These are phyloP conservation scores for Pleurotus tuoliensis DNA, from an alignment of 768 basidiomycete genomes.

Conservation along the genomic window DNA sequence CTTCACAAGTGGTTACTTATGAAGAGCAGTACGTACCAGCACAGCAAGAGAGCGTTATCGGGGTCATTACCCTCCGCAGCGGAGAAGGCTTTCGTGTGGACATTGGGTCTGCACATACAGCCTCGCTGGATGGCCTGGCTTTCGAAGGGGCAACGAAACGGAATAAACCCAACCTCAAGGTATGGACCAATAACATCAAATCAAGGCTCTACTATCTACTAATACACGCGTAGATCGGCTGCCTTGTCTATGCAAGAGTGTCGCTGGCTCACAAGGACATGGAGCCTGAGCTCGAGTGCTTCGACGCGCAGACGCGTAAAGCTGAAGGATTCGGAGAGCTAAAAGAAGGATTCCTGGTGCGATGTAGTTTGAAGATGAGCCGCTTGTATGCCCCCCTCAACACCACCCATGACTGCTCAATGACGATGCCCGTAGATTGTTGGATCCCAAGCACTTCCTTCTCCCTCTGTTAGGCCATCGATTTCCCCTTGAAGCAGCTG, in stretches of 20 bases:
- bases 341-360: conserved; percentile 80
- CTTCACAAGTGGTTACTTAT: not conserved
- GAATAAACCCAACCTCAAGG: conserved; percentile 92
- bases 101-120: conserved; percentile 85
- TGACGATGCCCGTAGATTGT: conserved; percentile 43
- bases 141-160: conserved; percentile 96
- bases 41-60: conserved; percentile 85
- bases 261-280: conserved; percentile 95
- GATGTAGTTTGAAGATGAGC: conserved; percentile 81
- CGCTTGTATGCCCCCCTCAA: conserved; percentile 59
- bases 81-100: conserved; percentile 94
- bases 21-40: conserved; percentile 83
- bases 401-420: conserved; percentile 4
- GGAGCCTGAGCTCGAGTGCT: conserved; percentile 97
- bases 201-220: not conserved
- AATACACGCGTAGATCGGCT: conserved; percentile 65
- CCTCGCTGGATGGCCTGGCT: conserved; percentile 82
- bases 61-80: conserved; percentile 71
- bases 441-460: conserved; percentile 80
- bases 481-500: conserved; percentile 84
- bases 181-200: conserved; percentile 21
- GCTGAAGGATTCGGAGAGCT: conserved; percentile 92
- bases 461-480: conserved; percentile 74
- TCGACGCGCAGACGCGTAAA: conserved; percentile 90
- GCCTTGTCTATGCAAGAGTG: conserved; percentile 87